Percentiles rank a stretch among this genome's conserved stretches.
Conservation (phyloP, 1,284 basidiomycete species). For the Bondarzewia mesenterica region DNA sequence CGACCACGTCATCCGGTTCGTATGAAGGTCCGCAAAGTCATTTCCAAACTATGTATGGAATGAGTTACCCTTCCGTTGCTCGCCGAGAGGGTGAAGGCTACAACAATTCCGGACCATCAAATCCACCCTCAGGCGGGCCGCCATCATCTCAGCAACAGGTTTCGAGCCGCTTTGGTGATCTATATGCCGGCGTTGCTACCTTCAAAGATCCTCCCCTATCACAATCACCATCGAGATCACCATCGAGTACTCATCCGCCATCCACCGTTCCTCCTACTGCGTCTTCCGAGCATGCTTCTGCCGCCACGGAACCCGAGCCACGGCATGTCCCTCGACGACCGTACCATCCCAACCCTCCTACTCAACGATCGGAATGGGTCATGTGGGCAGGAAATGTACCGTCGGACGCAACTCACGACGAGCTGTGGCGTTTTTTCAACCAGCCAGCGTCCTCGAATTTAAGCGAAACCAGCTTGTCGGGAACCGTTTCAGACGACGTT, state of each 20-base stretch:
- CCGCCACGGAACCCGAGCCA: conserved; percentile 7
- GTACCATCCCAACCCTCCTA: conserved; percentile 60
- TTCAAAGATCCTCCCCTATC: neutral
- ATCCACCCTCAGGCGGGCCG: neutral
- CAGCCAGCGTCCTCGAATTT: conserved; percentile 16
- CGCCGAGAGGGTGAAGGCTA: conserved; percentile 1
- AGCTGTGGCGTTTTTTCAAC: conserved; percentile 85
- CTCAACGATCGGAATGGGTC: conserved; percentile 83
- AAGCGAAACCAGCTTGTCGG: conserved; percentile 6
- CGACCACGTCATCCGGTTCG: conserved; percentile 22
- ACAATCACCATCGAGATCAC: neutral
- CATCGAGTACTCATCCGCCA: neutral
- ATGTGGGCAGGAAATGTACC: conserved; percentile 95
- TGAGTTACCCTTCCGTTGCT: conserved; percentile 20
- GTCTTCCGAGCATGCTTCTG: neutral
- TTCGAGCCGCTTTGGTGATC: neutral
- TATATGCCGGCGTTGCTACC: neutral
- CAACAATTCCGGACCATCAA: conserved; percentile 9
- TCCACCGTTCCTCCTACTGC: neutral
- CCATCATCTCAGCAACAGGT: neutral
- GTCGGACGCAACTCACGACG: conserved; percentile 77
- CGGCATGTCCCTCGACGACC: conserved; percentile 15
- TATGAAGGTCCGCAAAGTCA: conserved; percentile 25
- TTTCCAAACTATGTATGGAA: conserved; percentile 32
- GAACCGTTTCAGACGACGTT: conserved; percentile 12